Conservation (phyloP, 179 eudicot species). For the Actinidia arguta region DNA sequence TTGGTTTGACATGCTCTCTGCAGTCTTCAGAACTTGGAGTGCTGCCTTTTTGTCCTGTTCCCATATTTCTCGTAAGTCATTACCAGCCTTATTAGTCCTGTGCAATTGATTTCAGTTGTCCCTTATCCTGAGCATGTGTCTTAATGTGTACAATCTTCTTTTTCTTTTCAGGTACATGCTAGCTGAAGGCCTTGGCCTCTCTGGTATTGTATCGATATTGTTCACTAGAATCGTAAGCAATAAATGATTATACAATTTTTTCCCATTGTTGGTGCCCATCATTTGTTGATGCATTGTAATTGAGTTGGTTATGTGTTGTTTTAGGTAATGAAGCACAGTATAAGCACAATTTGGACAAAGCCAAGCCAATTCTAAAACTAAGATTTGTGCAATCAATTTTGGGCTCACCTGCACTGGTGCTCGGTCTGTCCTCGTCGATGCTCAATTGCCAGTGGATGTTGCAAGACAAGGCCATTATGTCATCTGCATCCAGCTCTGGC, state of each 20-base stretch:
- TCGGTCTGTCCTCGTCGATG: too few relatives aligned
- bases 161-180: conserved; percentile 82
- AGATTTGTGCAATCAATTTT: too few relatives aligned
- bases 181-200: conserved; percentile 99
- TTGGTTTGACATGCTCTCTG: conserved; percentile 30
- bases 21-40: conserved; percentile 99
- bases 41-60: conserved; percentile 98
- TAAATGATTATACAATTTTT: conserved; percentile 26
- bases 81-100: conserved; percentile 15
- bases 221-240: conserved; percentile 97
- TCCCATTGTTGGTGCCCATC: conserved; percentile 1
- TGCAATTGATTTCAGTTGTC: conserved; percentile 1
- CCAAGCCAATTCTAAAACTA: too few relatives aligned
- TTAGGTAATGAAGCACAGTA: conserved; percentile 99
- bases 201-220: conserved; percentile 96
- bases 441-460: too few relatives aligned
- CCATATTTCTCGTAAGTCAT: conserved; percentile 97
- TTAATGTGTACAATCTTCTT: conserved; percentile 15
- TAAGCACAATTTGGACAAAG: too few relatives aligned
- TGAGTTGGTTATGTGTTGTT: conserved; percentile 16
- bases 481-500: too few relatives aligned
- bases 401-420: too few relatives aligned
- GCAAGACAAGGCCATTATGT: too few relatives aligned
- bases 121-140: neutral
- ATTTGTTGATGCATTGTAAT: conserved; percentile 13